phyloP scores from a whole-genome alignment of 1,284 basidiomycete species.

The Ganoderma sinense region DNA sequence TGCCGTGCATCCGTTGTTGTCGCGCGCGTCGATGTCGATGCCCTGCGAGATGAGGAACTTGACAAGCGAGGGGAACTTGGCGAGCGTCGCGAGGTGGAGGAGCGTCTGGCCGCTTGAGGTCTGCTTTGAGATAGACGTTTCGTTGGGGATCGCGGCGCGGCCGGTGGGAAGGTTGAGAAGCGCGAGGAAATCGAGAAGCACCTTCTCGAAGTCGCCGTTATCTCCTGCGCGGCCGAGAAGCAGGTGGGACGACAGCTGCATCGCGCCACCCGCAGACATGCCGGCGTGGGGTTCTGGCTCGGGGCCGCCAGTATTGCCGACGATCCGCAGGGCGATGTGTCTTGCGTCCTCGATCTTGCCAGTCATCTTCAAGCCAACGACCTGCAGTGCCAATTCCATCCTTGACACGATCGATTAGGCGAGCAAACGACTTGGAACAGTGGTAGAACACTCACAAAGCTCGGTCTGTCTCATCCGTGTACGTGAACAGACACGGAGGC shows the following conservation, averaged over 20 bases:
- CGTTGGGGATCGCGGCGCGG: constrained; percentile 40
- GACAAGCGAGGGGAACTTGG: constrained; percentile 81
- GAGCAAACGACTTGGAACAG: constrained; percentile 8
- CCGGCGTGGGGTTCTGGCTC: constrained; percentile 46
- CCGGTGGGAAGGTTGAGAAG: constrained; percentile 70
- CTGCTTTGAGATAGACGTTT: constrained; percentile 68
- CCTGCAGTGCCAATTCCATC: constrained; percentile 95
- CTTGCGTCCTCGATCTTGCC: constrained; percentile 93
- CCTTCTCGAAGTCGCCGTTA: constrained; percentile 74
- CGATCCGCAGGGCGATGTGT: constrained; percentile 89
- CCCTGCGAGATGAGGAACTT: constrained; percentile 77
- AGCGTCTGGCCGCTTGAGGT: constrained; percentile 82
- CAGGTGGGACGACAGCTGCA: constrained; percentile 61
- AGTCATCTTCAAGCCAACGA: constrained; percentile 96
- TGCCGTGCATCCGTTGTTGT: constrained; percentile 91
- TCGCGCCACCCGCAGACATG: constrained; percentile 50
- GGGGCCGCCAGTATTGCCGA: constrained; percentile 66
- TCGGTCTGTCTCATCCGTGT: constrained; percentile 90
- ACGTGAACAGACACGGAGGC: constrained; percentile 80
- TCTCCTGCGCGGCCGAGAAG: constrained; percentile 60
- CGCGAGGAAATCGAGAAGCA: constrained; percentile 82
- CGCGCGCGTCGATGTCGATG: constrained; percentile 85
- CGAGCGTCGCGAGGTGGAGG: constrained; percentile 87
- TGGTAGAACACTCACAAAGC: constrained; percentile 68
- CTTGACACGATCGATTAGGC: constrained; percentile 47